These are phyloP conservation scores for Leccinum broughii DNA, from an alignment of 768 basidiomycete genomes.

Conservation along the genomic window DNA sequence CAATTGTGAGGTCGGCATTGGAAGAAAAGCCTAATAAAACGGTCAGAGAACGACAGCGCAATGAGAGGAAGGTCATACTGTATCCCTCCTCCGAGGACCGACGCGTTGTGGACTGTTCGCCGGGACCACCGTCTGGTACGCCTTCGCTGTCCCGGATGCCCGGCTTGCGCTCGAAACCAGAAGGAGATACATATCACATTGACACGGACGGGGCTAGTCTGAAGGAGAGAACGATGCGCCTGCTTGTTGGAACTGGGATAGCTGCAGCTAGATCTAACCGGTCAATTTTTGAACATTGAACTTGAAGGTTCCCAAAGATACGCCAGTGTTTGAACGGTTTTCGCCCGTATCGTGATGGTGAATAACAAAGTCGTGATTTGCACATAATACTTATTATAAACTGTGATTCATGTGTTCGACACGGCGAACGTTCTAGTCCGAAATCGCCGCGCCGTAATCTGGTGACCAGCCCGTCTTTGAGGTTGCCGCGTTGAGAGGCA, in stretches of 20 bases:
- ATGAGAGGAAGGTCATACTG: slow-evolving; percentile 10
- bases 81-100: slow-evolving; percentile 23
- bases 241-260: background rate
- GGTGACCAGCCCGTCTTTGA: too few species aligned
- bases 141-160: slow-evolving; percentile 14
- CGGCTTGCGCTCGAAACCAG: slow-evolving; percentile 23
- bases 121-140: slow-evolving; percentile 8
- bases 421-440: too few species aligned
- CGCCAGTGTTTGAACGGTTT: slow-evolving; percentile 17
- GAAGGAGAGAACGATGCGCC: slow-evolving; percentile 11
- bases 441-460: too few species aligned
- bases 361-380: too few species aligned
- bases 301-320: background rate
- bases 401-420: too few species aligned
- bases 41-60: background rate
- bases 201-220: background rate
- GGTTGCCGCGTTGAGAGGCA: too few species aligned
- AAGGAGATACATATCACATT: slow-evolving; percentile 20
- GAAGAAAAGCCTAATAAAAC: slow-evolving; percentile 41
- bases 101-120: slow-evolving; percentile 23
- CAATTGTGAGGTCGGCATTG: slow-evolving; percentile 40
- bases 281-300: too few species aligned
- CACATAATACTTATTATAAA: too few species aligned
- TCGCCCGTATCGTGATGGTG: slow-evolving; percentile 18
- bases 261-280: too few species aligned